phyloP scores from a whole-genome alignment of 2,329 filamentous ascomycete species.

The Tolypocladium tropicale region DNA sequence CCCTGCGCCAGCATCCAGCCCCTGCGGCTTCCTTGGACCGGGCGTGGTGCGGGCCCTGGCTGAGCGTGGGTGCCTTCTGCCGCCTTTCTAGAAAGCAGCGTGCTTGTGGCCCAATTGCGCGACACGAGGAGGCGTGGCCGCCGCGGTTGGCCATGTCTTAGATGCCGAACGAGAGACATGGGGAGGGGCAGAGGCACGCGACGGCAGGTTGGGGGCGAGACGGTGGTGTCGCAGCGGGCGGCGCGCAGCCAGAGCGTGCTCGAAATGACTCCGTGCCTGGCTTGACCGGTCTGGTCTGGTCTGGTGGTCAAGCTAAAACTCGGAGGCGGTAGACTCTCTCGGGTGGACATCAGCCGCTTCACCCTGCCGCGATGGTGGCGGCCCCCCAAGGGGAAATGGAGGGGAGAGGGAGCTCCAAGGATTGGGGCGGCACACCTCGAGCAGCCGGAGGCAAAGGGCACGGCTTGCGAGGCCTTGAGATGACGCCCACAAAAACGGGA shows the following conservation, averaged over 20 bases:
- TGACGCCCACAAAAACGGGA: background rate
- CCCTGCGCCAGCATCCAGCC: background rate
- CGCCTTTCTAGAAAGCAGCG: slow-evolving; percentile 18
- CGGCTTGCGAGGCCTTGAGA: background rate
- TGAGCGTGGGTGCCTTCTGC: too few relatives aligned
- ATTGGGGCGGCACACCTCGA: too few relatives aligned
- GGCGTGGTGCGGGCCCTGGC: too few relatives aligned
- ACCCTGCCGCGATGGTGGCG: background rate
- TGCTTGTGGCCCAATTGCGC: background rate
- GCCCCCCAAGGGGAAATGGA: background rate
- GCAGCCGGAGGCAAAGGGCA: background rate
- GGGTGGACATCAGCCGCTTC: background rate
- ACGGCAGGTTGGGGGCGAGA: background rate
- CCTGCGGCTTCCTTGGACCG: background rate
- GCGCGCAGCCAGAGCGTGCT: too few relatives aligned
- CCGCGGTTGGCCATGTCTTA: background rate
- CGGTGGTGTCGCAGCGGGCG: background rate
- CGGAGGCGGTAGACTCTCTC: background rate
- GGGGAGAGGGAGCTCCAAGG: background rate
- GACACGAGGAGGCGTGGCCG: background rate
- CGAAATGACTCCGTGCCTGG: background rate
- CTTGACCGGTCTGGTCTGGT: background rate
- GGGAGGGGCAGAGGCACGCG: background rate
- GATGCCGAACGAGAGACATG: background rate
- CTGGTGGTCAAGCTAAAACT: background rate